phyloP scores from a whole-genome alignment of 192 early-diverging fungal species.

The Coemansia sp. region DNA sequence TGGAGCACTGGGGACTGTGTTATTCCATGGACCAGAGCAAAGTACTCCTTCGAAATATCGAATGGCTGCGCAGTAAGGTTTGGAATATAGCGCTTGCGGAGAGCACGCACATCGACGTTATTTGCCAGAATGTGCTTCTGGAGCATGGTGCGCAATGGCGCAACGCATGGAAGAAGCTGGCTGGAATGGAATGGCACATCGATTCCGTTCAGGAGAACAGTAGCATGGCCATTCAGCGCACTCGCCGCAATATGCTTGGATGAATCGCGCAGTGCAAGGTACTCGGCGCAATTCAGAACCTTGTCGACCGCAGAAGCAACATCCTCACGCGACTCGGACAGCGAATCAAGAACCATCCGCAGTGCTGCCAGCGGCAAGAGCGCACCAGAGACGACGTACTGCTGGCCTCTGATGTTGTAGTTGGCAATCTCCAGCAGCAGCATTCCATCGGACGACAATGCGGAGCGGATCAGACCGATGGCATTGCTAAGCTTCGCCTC shows the following conservation, averaged over 20 bases:
- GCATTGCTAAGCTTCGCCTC: conserved; percentile 67
- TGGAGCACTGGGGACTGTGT: conserved; percentile 70
- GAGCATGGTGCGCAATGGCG: conserved; percentile 79
- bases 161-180: conserved; percentile 78
- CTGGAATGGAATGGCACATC: conserved; percentile 92
- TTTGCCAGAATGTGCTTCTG: conserved; percentile 69
- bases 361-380: conserved; percentile 76
- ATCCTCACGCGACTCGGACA: conserved; percentile 62
- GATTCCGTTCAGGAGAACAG: conserved; percentile 85
- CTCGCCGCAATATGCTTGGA: conserved; percentile 43
- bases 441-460: conserved; percentile 23
- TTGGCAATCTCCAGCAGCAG: conserved; percentile 92
- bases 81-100: conserved; percentile 86
- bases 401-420: conserved; percentile 92
- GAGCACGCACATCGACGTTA: conserved; percentile 64
- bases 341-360: conserved; percentile 78
- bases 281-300: conserved; percentile 53
- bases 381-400: conserved; percentile 92
- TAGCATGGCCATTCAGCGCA: conserved; percentile 79
- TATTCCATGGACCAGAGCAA: conserved; percentile 65
- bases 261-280: conserved; percentile 56
- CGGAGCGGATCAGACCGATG: conserved; percentile 72
- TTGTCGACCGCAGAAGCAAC: conserved; percentile 41
- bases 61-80: conserved; percentile 93
- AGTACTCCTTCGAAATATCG: conserved; percentile 72